Evolutionary conservation across 495 filamentous ascomycete species (phyloP), one percentile per base, ranked within the genome.

Genomic region (Rostrohypoxylon terebratum): DNA sequence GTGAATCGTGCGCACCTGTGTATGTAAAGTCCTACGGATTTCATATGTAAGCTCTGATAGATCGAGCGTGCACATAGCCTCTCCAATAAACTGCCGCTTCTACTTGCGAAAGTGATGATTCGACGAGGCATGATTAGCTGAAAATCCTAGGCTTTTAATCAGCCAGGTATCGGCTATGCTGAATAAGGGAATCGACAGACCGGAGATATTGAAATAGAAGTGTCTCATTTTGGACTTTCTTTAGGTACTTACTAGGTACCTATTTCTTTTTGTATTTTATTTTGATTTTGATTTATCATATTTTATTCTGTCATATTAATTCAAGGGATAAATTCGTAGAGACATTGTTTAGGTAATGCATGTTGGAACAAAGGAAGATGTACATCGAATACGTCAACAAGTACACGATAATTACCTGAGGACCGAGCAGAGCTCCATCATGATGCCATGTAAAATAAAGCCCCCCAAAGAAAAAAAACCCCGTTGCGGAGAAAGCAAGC

Each of bases 401-500:
- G 34, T 38, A 38, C 34, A 38, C 3, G 47, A 23, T 21, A 13
- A 40, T 28, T 28, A 28, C 28, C 28, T 28, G 6, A 5, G 28
- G 28, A 28, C 28, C 54, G 2, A 40, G 21, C 36, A 23, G 58
- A 23, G 16, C 33, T 45, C 51, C 28, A 20, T 18, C 13, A 42
- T 63, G 38, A 40, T 63, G 10, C 18, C 18, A 48, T 10, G 66
- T 38, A 14, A 47, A 25, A 48, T 40, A 62, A 31, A 40, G 28
- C 36, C 54, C 40, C 57, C 14, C n/a, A n/a, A 61, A 61, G 20
- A n/a, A 42, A 20, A 51, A 51, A 25, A 54, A 36, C 33, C 23
- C 48, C 4, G 23, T 66, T 65, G 60, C 70, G 65, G 70, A 73
- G 60, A 65, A 73, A 73, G 23, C 18, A 58, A 59, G 59, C 69